A percentile compares a stretch with the other conserved stretches of the same genome.
Evolutionary conservation across 2,329 filamentous ascomycete species (phyloP).

Genomic region (Cladorrhinum sp.): DNA sequence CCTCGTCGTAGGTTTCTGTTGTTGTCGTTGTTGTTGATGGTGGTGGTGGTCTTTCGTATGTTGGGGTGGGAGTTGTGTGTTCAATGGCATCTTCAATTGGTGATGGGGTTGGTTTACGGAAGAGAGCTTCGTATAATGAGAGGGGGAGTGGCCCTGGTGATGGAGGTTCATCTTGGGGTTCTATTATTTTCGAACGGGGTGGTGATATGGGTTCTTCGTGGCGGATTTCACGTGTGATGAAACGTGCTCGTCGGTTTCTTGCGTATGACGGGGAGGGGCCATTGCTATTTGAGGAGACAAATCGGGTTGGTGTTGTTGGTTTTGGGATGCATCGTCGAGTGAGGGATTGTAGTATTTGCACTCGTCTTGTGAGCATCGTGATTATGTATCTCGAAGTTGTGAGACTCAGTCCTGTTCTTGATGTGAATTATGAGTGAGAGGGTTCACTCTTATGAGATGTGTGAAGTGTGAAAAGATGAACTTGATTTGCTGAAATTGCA

Average conservation of each 20-base stretch:
- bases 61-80: background rate
- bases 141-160: background rate
- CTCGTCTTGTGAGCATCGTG: slow-evolving; percentile 1
- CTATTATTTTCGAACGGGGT: background rate
- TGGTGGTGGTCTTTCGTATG: background rate
- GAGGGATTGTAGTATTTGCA: slow-evolving; percentile 1
- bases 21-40: background rate
- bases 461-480: background rate
- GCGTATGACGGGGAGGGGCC: background rate
- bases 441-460: background rate
- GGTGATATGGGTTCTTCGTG: background rate
- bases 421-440: background rate
- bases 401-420: background rate
- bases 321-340: background rate
- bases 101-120: background rate
- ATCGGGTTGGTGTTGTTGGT: background rate
- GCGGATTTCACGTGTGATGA: background rate
- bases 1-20: background rate
- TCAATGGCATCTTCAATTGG: background rate
- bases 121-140: slow-evolving; percentile 13
- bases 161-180: background rate
- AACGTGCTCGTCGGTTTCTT: background rate
- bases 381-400: background rate
- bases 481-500: background rate
- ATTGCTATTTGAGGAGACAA: background rate